phyloP scores from a whole-genome alignment of 2,329 filamentous ascomycete genomes.

The Pseudocercospora macadamiae region DNA sequence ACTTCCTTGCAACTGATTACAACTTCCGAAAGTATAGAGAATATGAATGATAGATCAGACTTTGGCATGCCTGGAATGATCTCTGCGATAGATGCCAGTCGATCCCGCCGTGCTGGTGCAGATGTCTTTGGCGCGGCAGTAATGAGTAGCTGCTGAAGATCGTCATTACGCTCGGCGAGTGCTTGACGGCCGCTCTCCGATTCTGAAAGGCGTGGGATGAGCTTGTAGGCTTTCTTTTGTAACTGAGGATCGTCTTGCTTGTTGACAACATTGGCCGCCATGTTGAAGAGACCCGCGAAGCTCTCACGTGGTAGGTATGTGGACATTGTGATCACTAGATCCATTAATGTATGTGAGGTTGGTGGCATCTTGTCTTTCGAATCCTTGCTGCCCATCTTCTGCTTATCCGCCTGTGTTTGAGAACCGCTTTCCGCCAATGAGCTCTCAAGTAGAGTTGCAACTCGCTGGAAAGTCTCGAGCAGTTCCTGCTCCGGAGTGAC shows the following conservation, averaged over 20 bases:
- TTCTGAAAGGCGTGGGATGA: slow-evolving; percentile 86
- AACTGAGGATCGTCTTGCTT: slow-evolving; percentile 84
- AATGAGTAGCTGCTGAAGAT: slow-evolving; percentile 82
- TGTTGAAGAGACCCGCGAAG: slow-evolving; percentile 81
- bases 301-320: slow-evolving; percentile 87
- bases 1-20: slow-evolving; percentile 97
- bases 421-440: slow-evolving; percentile 64
- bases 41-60: slow-evolving; percentile 87
- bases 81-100: slow-evolving; percentile 78
- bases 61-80: slow-evolving; percentile 78
- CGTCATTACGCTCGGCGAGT: slow-evolving; percentile 71
- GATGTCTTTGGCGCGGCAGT: slow-evolving; percentile 81
- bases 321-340: slow-evolving; percentile 93
- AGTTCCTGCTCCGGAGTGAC: slow-evolving; percentile 68
- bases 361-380: slow-evolving; percentile 80
- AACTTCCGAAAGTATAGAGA: slow-evolving; percentile 86
- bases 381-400: slow-evolving; percentile 52
- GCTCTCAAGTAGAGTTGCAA: slow-evolving; percentile 78
- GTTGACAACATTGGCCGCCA: slow-evolving; percentile 80
- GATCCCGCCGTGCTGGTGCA: slow-evolving; percentile 81
- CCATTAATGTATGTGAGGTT: slow-evolving; percentile 92
- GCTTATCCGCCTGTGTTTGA: slow-evolving; percentile 66
- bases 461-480: slow-evolving; percentile 83
- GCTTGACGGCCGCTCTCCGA: slow-evolving; percentile 78
- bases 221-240: slow-evolving; percentile 98